phyloP scores from a whole-genome alignment of 352 stramenopile genomes.

The Phytophthora chlamydospora region DNA sequence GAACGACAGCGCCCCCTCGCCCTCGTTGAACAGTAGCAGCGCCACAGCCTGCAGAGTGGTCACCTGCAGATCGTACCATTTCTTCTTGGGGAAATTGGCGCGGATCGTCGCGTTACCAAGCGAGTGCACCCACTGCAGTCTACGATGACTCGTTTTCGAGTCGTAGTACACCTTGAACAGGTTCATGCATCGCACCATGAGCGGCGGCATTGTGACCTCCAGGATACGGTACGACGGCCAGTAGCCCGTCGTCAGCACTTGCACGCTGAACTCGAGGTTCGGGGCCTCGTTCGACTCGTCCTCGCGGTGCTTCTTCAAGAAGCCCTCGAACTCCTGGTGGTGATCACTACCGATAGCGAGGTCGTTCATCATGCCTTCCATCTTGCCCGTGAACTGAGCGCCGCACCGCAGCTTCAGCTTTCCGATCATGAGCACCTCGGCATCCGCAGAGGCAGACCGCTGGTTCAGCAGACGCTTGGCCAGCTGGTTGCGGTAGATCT shows the following conservation, averaged over 20 bases:
- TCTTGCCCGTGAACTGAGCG: conserved; percentile 99
- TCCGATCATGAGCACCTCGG: conserved; percentile 99
- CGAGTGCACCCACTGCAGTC: conserved; percentile 96
- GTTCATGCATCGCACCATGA: conserved; percentile 96
- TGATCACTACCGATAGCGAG: conserved; percentile 97
- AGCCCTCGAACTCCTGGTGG: conserved; percentile 95
- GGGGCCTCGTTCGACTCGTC: conserved; percentile 52
- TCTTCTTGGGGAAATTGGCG: conserved; percentile 86
- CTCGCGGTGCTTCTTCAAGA: conserved; percentile 89
- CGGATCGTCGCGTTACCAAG: conserved; percentile 95
- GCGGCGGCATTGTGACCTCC: conserved; percentile 94
- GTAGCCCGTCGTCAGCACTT: conserved; percentile 98
- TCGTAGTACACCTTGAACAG: conserved; percentile 97
- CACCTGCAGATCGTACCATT: conserved; percentile 98
- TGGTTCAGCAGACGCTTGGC: conserved; percentile 98
- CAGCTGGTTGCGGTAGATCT: conserved; percentile 99
- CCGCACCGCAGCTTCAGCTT: conserved; percentile 99
- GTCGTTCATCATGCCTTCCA: conserved; percentile 99
- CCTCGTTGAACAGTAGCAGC: conserved; percentile 96
- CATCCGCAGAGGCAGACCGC: conserved; percentile 97
- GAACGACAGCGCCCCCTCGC: conserved; percentile 87
- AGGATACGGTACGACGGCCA: conserved; percentile 98
- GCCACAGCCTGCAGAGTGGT: conserved; percentile 97
- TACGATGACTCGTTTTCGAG: conserved; percentile 94
- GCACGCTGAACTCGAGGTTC: conserved; percentile 95